Evolutionary conservation across 495 filamentous ascomycete species (phyloP).

Genomic region (Penicillium macrosclerotiorum): DNA sequence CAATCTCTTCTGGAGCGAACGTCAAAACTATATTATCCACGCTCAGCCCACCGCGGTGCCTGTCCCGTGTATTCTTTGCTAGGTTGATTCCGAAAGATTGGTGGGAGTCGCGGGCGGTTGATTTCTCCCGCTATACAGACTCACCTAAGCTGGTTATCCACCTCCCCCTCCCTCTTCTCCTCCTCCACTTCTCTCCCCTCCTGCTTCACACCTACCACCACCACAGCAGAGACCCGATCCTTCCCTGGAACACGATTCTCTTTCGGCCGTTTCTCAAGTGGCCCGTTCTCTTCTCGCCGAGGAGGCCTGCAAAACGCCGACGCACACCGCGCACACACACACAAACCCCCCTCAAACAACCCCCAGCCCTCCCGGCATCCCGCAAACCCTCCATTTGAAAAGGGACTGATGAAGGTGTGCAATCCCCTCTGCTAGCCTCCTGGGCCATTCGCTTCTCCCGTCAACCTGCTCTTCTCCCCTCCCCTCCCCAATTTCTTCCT

Average conservation of each 20-base stretch:
- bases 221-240: conserved; percentile 7
- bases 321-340: too few relatives aligned
- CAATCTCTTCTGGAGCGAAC: too few relatives aligned
- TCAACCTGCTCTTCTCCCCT: too few relatives aligned
- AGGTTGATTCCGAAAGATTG: too few relatives aligned
- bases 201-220: conserved; percentile 4
- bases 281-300: conserved; percentile 1
- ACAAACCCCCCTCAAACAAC: conserved; percentile 18
- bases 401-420: conserved; percentile 35
- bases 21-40: too few relatives aligned
- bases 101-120: too few relatives aligned
- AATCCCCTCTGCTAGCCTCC: too few relatives aligned
- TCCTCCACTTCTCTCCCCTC: conserved; percentile 13
- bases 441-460: too few relatives aligned
- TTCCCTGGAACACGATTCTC: not conserved
- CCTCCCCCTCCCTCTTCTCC: conserved; percentile 15
- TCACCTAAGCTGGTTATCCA: conserved; percentile 22
- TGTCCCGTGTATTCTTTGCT: too few relatives aligned
- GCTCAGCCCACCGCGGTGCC: too few relatives aligned
- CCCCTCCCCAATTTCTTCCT: too few relatives aligned
- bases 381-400: conserved; percentile 20
- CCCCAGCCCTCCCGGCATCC: conserved; percentile 2
- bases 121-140: conserved; percentile 15
- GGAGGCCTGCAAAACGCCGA: conserved; percentile 24
- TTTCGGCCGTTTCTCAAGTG: not conserved